Conservation (phyloP, 2,329 filamentous ascomycete species). For the Coleophoma crateriformis region DNA sequence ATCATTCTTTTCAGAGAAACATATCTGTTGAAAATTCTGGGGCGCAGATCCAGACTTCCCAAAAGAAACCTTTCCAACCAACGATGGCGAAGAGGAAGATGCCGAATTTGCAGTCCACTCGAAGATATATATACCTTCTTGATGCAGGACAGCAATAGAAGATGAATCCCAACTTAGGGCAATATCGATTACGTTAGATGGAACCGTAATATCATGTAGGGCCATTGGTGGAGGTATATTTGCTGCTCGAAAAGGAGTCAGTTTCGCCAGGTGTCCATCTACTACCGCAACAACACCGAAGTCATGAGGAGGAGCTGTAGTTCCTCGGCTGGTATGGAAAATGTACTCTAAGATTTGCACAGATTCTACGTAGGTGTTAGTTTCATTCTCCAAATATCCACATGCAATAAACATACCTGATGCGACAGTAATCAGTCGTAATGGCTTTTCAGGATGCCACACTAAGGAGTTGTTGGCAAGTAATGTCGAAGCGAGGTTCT, state of each 20-base stretch:
- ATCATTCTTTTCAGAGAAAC: conserved; percentile 16
- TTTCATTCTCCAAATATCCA: neutral
- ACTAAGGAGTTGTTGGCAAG: conserved; percentile 28
- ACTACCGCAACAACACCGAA: conserved; percentile 76
- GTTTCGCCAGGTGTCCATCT: conserved; percentile 72
- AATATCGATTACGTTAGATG: conserved; percentile 65
- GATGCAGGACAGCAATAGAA: conserved; percentile 68
- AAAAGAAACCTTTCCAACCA: conserved; percentile 36
- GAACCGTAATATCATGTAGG: conserved; percentile 63
- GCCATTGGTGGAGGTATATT: conserved; percentile 94
- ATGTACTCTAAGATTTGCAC: conserved; percentile 62
- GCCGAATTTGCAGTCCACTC: conserved; percentile 59
- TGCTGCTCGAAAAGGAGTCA: conserved; percentile 78
- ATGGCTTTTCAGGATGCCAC: conserved; percentile 85
- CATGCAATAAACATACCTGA: conserved; percentile 33
- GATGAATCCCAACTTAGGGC: conserved; percentile 62
- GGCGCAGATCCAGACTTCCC: conserved; percentile 15
- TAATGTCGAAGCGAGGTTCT: conserved; percentile 29
- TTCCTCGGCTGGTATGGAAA: conserved; percentile 63
- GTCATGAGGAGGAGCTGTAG: conserved; percentile 66
- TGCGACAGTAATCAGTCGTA: conserved; percentile 57
- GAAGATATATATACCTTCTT: conserved; percentile 61
- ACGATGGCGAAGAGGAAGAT: conserved; percentile 37
- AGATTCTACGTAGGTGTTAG: conserved; percentile 27
- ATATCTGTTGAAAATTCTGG: conserved; percentile 19